Base-by-base conservation (phyloP, 805 yeast genomes). In the Cyberlindnera veronae region DNA sequence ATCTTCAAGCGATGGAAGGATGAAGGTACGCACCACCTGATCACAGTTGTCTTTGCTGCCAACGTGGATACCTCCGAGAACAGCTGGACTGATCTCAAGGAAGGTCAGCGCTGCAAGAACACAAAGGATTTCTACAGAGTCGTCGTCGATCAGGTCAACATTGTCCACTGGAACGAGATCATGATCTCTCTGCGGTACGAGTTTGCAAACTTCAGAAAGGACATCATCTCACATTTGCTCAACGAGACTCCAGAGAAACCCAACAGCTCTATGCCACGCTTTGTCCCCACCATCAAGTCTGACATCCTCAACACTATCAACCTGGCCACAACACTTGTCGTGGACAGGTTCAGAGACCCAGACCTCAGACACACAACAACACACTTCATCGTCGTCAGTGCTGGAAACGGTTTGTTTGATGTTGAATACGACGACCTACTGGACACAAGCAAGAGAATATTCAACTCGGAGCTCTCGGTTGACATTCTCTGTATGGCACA, bases 381-480 rank as follows among this genome's bases (percentile, higher is more conserved):
- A n/a, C 96, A 93, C 62, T 84, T 88, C 34, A 77, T 90, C 41
- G 69, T 93, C 8, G 76, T 90, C 2, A 82, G 96, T 5, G 95
- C 99, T 0, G 96, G 98, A 3, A 79, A 95, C 1, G 99, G 99
- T 2, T 64, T 93, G 12, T 93, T 79, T 60, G 99, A 93, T 62
- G 96, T 91, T 8, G 95, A 90, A 48, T 83, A 82, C 57, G 81
- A 81, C 45, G 71, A 86, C 45, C 66, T 93, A 50, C 67, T 82
- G 32, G 76, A 79, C 44, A 85, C 96, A 0, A 82, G 95, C 27
- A 77, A 77, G 51, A 78, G 85, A 51, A 70, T 93, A 59, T 68
- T 84, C 10, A 76, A 83, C 4, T 74, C 88, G 1, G 99, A 93
- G 53, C 73, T 87, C 31, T 90, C 96, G 0, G 76, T 93, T 48